These are phyloP conservation scores for Mesembryanthemum crystallinum DNA, from an alignment of 148 eudicot species.

Conservation along the genomic window DNA sequence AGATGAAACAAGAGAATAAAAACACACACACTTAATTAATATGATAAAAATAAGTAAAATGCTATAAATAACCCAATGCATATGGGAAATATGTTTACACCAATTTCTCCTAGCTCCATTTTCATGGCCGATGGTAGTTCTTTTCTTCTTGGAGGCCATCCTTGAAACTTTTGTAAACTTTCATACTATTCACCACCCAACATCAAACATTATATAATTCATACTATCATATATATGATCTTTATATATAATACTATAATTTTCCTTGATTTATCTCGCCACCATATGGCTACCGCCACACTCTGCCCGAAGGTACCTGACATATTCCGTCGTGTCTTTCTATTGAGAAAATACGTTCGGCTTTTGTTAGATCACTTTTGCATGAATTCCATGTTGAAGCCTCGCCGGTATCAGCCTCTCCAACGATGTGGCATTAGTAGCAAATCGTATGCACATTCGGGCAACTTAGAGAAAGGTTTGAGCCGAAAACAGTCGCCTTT, in stretches of 20 bases:
- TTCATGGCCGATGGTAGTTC: not conserved
- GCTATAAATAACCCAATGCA: not conserved
- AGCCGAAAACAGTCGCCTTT: too few species aligned
- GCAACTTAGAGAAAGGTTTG: not conserved
- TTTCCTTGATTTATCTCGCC: too few species aligned
- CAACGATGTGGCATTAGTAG: not conserved
- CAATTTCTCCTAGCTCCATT: not conserved
- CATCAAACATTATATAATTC: not conserved
- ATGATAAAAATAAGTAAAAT: not conserved
- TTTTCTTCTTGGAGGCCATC: not conserved
- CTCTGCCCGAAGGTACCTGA: not conserved
- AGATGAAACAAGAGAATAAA: not conserved
- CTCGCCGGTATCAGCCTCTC: not conserved
- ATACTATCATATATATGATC: not conserved
- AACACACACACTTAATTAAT: not conserved
- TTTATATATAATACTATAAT: not conserved
- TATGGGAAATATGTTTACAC: not conserved
- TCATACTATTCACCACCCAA: not conserved
- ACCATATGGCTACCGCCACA: not conserved
- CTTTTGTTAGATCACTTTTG: not conserved
- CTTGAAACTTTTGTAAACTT: not conserved
- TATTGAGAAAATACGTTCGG: not conserved
- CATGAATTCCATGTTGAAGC: not conserved
- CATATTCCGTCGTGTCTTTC: not conserved
- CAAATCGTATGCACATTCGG: not conserved